Evolutionary conservation across 495 filamentous ascomycete genomes (phyloP), one percentile per base, ranked within the genome.

Genomic region (Apodospora peruviana): DNA sequence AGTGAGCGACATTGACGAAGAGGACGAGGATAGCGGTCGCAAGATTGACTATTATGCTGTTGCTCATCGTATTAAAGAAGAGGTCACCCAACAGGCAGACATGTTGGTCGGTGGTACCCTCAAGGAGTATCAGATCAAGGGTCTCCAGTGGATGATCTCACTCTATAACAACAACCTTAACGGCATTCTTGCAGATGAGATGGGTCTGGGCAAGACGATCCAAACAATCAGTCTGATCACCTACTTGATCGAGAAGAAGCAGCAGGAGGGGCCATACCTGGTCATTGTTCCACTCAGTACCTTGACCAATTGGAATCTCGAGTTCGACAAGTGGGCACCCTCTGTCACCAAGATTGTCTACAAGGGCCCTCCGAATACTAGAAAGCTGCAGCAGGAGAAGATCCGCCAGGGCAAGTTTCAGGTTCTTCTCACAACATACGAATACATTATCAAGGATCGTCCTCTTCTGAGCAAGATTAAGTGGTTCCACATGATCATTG

Each of bases 91-190:
- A 41, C 93, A 98, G 59, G 90, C 93, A 7, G 58, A 55, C 16
- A 93, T 95, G 35, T 80, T 98, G 45, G 86, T 95, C 50, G 93
- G 93, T 53, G 93, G 93, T 58, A 85, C 77, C 2, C 74, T 98
- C 40, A 98, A 98, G 68, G 93, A 98, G 62, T 98, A 98, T 69
- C 93, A 98, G 70, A 37, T 98, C 65, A 96, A 95, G 79, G 93
- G 93, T 71, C 68, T 98, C 51, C 93, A 98, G 66, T 98, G 93
- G 93, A 97, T 98, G 93, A 81, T 97, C 46, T 98, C 93, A 12
- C 78, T 98, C 19, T 98, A 97, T 72, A 97, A 97, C 81, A 98
- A 98, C 77, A 97, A 96, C 67, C 80, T 98, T 51, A 97, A 97
- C 66, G 93, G 93, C 78, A 97, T 98, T 55, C 73, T 98, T 52